A percentile compares a stretch with the other conserved stretches of the same genome.
Conservation (phyloP, 148 eudicot genomes). For the Oxyria digyna region DNA sequence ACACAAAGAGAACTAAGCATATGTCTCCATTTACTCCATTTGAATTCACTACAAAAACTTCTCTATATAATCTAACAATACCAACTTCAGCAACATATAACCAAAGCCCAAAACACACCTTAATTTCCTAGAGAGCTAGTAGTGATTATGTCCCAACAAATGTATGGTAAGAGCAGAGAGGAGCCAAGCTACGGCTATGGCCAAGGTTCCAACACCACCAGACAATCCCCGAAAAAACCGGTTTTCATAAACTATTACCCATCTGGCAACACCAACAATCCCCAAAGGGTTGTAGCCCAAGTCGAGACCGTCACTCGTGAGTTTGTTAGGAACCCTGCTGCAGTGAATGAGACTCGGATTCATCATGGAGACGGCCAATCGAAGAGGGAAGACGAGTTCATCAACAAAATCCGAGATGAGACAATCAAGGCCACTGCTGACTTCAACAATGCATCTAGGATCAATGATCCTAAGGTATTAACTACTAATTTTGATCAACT, state of each 20-base stretch:
- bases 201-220: neutral
- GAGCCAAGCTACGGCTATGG: conserved; percentile 1
- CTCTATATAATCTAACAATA: neutral
- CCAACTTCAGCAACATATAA: neutral
- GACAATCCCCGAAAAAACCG: neutral
- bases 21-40: neutral
- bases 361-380: neutral
- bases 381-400: conserved; percentile 2
- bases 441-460: neutral
- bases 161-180: neutral
- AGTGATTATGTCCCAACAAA: neutral
- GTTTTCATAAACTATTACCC: neutral
- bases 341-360: neutral
- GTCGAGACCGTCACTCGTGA: conserved; percentile 2
- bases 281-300: neutral
- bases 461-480: neutral
- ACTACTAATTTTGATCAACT: conserved; percentile 1
- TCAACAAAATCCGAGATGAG: conserved; percentile 3
- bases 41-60: neutral
- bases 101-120: neutral
- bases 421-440: neutral
- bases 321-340: neutral
- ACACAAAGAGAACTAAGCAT: neutral
- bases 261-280: conserved; percentile 7
- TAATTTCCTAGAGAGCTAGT: neutral